phyloP scores from a whole-genome alignment of 768 basidiomycete species.

The Termitomyces sp. region DNA sequence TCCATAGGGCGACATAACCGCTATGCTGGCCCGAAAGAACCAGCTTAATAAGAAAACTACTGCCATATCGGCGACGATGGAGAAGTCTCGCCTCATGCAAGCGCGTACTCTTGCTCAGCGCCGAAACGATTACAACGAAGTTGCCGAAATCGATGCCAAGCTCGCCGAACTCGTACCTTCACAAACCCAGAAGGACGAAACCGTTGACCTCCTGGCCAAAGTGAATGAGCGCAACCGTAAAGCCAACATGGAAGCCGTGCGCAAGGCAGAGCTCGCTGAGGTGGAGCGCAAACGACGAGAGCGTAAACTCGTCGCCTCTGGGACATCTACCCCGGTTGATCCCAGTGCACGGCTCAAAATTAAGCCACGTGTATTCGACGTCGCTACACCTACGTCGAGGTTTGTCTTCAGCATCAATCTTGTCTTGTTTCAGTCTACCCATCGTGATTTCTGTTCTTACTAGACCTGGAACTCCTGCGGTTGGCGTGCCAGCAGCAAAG shows the following conservation, averaged over 20 bases:
- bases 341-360: conserved; percentile 68
- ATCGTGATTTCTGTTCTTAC: conserved; percentile 13
- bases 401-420: conserved; percentile 26
- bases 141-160: conserved; percentile 55
- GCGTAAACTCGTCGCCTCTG: conserved; percentile 45
- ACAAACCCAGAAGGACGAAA: conserved; percentile 16
- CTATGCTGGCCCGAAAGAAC: conserved; percentile 70
- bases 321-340: conserved; percentile 42
- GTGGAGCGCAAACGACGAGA: conserved; percentile 68
- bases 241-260: conserved; percentile 75
- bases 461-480: conserved; percentile 47
- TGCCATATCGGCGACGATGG: conserved; percentile 39
- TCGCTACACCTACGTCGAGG: conserved; percentile 54
- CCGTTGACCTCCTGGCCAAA: conserved; percentile 55
- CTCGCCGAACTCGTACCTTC: conserved; percentile 46
- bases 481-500: conserved; percentile 19
- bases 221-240: conserved; percentile 90
- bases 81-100: conserved; percentile 64
- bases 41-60: conserved; percentile 29
- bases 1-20: conserved; percentile 70
- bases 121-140: conserved; percentile 65
- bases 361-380: conserved; percentile 51
- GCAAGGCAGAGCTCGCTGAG: conserved; percentile 68
- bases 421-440: conserved; percentile 1
- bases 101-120: conserved; percentile 70